Conservation (phyloP, 1,284 basidiomycete genomes). For the Microbotryum scabiosae region DNA sequence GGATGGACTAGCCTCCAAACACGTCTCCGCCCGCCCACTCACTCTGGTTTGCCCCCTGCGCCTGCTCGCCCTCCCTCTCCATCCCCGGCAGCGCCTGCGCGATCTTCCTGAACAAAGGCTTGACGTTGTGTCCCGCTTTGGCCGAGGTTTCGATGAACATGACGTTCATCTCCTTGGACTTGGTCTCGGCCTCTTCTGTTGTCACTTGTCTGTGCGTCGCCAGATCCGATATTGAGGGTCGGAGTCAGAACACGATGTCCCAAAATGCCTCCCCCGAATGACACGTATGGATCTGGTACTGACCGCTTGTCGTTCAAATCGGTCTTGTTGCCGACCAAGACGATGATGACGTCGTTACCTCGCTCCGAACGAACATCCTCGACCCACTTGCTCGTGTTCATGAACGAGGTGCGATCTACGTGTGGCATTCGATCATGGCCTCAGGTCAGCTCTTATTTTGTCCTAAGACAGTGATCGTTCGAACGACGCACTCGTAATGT, state of each 20-base stretch:
- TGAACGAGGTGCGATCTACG: conserved; percentile 80
- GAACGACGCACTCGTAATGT: conserved; percentile 82
- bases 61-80: conserved; percentile 64
- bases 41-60: conserved; percentile 48
- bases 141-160: conserved; percentile 99
- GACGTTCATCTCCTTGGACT: conserved; percentile 84
- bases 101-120: conserved; percentile 98
- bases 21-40: no score
- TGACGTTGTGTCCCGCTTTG: conserved; percentile 98
- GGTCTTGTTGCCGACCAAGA: conserved; percentile 97
- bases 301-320: conserved; percentile 89
- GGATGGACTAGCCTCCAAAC: no score
- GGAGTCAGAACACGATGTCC: conserved; percentile 3
- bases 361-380: conserved; percentile 97
- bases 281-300: conserved; percentile 28
- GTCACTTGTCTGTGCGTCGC: conserved; percentile 75
- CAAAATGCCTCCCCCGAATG: neutral
- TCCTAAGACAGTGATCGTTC: neutral
- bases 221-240: no score
- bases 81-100: conserved; percentile 95
- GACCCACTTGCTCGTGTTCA: conserved; percentile 98
- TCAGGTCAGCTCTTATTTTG: neutral
- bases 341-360: conserved; percentile 97
- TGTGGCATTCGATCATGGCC: neutral
- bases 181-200: conserved; percentile 88